A percentile compares a stretch with the other conserved stretches of the same genome.
These are phyloP conservation scores for Pisolithus marmoratus DNA, from an alignment of 768 basidiomycete species.

Conservation along the genomic window DNA sequence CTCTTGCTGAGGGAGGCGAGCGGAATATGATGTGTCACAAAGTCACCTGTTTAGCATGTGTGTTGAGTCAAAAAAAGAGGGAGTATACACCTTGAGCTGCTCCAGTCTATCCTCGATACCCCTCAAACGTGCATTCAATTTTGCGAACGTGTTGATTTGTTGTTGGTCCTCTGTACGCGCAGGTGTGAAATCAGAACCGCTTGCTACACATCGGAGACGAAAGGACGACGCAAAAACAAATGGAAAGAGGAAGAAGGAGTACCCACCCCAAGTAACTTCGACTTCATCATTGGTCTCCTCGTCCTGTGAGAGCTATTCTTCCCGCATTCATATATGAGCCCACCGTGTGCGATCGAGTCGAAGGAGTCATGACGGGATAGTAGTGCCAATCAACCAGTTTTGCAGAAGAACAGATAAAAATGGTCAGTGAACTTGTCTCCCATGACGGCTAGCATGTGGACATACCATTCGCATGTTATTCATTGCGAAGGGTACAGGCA, in stretches of 20 bases:
- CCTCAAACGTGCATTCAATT: slow-evolving; percentile 75
- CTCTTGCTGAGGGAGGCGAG: slow-evolving; percentile 62
- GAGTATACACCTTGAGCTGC: slow-evolving; percentile 56
- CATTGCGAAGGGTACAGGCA: slow-evolving; percentile 22
- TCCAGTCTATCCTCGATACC: slow-evolving; percentile 68
- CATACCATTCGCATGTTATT: slow-evolving; percentile 55
- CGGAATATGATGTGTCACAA: neutral
- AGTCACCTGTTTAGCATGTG: neutral
- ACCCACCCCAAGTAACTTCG: slow-evolving; percentile 82
- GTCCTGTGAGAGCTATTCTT: slow-evolving; percentile 58
- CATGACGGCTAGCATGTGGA: slow-evolving; percentile 3
- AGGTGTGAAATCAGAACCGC: slow-evolving; percentile 4
- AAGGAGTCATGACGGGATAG: neutral
- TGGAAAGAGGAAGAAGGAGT: neutral
- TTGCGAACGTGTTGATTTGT: slow-evolving; percentile 87
- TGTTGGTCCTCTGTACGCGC: slow-evolving; percentile 68
- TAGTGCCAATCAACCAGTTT: neutral
- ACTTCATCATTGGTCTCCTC: slow-evolving; percentile 70
- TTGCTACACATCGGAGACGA: neutral
- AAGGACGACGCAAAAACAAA: neutral
- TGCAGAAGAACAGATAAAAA: neutral
- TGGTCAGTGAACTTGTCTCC: neutral
- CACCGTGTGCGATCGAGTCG: neutral
- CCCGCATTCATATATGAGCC: neutral
- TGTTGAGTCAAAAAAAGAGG: neutral